Conservation (phyloP, 1,139 yeast species). For the Zygosaccharomyces sapae region DNA sequence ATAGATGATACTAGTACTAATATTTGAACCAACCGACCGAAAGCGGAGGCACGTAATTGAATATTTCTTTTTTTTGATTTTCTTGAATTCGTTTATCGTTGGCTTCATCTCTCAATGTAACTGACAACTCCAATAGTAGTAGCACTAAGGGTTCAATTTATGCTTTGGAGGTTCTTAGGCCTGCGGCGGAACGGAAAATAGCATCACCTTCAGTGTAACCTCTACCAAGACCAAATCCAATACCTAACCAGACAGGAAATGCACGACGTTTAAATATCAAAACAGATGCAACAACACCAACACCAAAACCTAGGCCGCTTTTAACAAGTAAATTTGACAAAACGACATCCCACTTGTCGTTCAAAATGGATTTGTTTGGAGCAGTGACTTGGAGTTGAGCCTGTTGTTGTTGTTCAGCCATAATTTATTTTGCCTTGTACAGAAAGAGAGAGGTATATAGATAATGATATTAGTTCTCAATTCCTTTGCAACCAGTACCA, state of each 20-base stretch:
- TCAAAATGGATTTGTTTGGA: conserved; percentile 66
- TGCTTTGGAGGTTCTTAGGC: conserved; percentile 68
- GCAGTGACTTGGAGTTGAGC: conserved; percentile 36
- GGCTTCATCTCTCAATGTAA: not conserved
- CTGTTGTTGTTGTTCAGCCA: conserved; percentile 27
- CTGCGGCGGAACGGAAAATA: conserved; percentile 78
- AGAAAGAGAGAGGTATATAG: not conserved
- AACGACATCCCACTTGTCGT: conserved; percentile 96
- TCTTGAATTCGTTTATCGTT: conserved; percentile 1
- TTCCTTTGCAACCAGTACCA: not conserved
- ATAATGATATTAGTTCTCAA: not conserved
- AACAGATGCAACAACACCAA: conserved; percentile 92
- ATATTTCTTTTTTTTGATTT: conserved; percentile 2
- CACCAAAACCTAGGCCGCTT: conserved; percentile 97
- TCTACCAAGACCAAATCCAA: conserved; percentile 95
- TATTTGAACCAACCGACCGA: not conserved
- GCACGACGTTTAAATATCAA: conserved; percentile 87
- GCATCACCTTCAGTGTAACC: conserved; percentile 98
- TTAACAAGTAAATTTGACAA: conserved; percentile 90
- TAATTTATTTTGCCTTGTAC: conserved; percentile 8
- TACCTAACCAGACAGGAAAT: conserved; percentile 95
- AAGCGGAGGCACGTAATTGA: not conserved
- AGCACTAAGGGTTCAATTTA: conserved; percentile 28
- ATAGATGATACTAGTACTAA: conserved; percentile 8
- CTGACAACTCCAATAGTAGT: not conserved